phyloP scores from a whole-genome alignment of 2,329 filamentous ascomycete species.

The Graphilbum sp. region DNA sequence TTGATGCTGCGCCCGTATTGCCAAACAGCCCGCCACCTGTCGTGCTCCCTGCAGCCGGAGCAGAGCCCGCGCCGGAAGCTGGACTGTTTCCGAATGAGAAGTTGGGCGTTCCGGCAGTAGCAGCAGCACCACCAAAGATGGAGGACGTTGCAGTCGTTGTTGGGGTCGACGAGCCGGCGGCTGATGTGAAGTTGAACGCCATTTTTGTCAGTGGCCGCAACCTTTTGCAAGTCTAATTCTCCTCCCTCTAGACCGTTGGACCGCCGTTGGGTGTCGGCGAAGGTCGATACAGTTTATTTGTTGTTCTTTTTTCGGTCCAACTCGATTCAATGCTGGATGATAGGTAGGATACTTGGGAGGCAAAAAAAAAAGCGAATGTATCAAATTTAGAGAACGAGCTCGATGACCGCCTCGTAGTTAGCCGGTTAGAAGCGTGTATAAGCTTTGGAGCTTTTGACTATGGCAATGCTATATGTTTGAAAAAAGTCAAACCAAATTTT shows the following conservation, averaged over 20 bases:
- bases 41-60: conserved; percentile 10
- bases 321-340: too few relatives aligned
- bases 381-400: too few relatives aligned
- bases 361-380: too few relatives aligned
- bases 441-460: background rate
- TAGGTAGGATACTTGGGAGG: too few relatives aligned
- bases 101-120: conserved; percentile 12
- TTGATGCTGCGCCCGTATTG: background rate
- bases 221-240: too few relatives aligned
- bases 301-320: too few relatives aligned
- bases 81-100: conserved; percentile 27
- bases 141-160: conserved; percentile 21
- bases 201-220: conserved; percentile 5
- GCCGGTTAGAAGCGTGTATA: too few relatives aligned
- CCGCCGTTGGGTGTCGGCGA: too few relatives aligned
- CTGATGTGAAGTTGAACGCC: conserved; percentile 17
- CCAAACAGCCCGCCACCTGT: conserved; percentile 4
- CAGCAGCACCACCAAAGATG: background rate
- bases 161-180: conserved; percentile 19
- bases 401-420: too few relatives aligned
- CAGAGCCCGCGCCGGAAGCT: conserved; percentile 13
- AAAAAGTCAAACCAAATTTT: conserved; percentile 1
- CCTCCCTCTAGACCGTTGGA: too few relatives aligned
- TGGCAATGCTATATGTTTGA: too few relatives aligned
- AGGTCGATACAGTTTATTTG: too few relatives aligned